Evolutionary conservation across 1,284 basidiomycete species (phyloP).

Genomic region (Binderoboletus segoi): DNA sequence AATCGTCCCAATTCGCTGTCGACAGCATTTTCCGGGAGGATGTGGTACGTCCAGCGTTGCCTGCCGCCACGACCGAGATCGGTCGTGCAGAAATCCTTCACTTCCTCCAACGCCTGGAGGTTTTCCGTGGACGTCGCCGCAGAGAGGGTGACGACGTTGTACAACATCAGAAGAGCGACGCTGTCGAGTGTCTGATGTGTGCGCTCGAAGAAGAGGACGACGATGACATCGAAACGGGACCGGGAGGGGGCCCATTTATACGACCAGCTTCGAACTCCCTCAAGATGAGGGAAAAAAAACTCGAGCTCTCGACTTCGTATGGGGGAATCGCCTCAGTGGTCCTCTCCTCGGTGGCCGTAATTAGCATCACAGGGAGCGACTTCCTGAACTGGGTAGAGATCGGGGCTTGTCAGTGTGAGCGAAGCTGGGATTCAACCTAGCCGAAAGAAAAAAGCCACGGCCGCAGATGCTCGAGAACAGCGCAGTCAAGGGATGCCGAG

Average conservation of each 20-base stretch:
- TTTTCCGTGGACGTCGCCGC: constrained; percentile 51
- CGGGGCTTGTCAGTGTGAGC: constrained; percentile 15
- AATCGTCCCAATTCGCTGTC: constrained; percentile 48
- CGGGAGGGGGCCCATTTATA: constrained; percentile 26
- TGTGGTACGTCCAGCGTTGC: constrained; percentile 57
- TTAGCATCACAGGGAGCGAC: constrained; percentile 20
- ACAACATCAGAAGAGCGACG: constrained; percentile 32
- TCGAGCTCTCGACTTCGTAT: constrained; percentile 7
- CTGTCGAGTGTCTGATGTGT: constrained; percentile 5
- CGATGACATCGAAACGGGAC: constrained; percentile 15
- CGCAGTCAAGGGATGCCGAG: constrained; percentile 12
- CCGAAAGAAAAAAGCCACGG: constrained; percentile 26
- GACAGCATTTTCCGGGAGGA: constrained; percentile 50
- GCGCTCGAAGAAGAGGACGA: constrained; percentile 11
- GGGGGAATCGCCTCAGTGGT: constrained; percentile 18
- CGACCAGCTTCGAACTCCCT: constrained; percentile 1
- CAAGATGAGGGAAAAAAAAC: constrained; percentile 11
- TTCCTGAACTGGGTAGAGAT: constrained; percentile 23
- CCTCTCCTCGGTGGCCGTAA: constrained; percentile 31
- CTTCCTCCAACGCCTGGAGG: constrained; percentile 52
- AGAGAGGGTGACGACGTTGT: constrained; percentile 42
- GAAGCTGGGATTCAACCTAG: constrained; percentile 28
- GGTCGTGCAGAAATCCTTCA: constrained; percentile 53
- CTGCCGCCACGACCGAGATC: constrained; percentile 58
- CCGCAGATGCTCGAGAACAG: constrained; percentile 21